Evolutionary conservation across 2,329 filamentous ascomycete species (phyloP).

Genomic region (Diplodia seriata): DNA sequence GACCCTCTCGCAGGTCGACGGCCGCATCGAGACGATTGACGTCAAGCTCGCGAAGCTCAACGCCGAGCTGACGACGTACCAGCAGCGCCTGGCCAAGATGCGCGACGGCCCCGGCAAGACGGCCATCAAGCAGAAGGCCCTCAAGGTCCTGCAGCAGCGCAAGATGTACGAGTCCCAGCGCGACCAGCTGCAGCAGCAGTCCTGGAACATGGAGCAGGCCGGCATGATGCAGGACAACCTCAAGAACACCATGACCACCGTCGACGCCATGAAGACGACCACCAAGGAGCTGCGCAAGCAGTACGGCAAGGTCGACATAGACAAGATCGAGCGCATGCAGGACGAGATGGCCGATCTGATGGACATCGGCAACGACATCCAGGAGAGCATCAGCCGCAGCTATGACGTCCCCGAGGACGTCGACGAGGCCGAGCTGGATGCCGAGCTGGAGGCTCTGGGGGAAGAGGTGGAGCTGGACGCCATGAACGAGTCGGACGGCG

Average conservation of each 20-base stretch:
- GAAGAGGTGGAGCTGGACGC: conserved; percentile 91
- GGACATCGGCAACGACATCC: conserved; percentile 97
- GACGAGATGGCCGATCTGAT: conserved; percentile 99
- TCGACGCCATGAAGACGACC: conserved; percentile 96
- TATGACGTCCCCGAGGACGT: conserved; percentile 98
- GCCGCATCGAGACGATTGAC: conserved; percentile 83
- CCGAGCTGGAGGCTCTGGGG: conserved; percentile 91
- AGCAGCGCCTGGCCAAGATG: conserved; percentile 87
- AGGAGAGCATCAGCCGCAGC: conserved; percentile 87
- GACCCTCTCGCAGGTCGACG: conserved; percentile 68
- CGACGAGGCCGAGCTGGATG: conserved; percentile 94
- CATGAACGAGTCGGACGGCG: conserved; percentile 63
- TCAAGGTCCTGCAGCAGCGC: conserved; percentile 90
- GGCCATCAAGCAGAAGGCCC: conserved; percentile 90
- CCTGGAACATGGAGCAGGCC: conserved; percentile 99
- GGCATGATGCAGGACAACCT: conserved; percentile 99
- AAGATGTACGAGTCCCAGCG: conserved; percentile 95
- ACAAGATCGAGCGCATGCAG: conserved; percentile 96
- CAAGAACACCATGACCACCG: conserved; percentile 97
- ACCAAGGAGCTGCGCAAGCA: conserved; percentile 92
- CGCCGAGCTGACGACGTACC: conserved; percentile 86
- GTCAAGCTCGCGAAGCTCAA: conserved; percentile 94
- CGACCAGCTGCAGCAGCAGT: conserved; percentile 90
- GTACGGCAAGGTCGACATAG: conserved; percentile 96
- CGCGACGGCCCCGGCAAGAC: conserved; percentile 93